Conservation (phyloP, 768 basidiomycete species). For the Inosperma sp. region DNA sequence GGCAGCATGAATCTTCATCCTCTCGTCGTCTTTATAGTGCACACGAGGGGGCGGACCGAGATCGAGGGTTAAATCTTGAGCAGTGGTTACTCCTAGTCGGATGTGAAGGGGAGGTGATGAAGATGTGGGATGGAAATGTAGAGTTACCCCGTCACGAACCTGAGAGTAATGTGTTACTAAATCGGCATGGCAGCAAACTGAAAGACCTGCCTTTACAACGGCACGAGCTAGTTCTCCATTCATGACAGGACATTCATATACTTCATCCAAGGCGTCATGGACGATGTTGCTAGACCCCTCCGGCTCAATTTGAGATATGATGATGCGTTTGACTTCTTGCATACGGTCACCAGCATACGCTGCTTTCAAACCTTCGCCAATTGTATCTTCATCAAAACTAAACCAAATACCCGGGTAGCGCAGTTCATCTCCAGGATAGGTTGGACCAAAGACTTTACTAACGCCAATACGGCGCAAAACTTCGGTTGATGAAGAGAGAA, state of each 20-base stretch:
- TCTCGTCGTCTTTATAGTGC: constrained; percentile 85
- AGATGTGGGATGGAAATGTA: constrained; percentile 61
- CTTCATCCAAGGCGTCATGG: constrained; percentile 71
- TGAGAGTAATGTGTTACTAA: constrained; percentile 24
- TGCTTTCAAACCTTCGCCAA: constrained; percentile 52
- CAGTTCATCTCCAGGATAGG: constrained; percentile 71
- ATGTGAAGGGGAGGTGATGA: constrained; percentile 48
- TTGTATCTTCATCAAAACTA: constrained; percentile 71
- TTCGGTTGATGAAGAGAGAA: constrained; percentile 59
- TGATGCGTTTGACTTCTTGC: constrained; percentile 73
- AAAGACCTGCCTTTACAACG: constrained; percentile 55
- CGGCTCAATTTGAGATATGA: constrained; percentile 64
- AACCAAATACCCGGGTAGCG: constrained; percentile 83
- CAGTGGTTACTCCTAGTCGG: constrained; percentile 68
- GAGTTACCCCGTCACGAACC: constrained; percentile 69
- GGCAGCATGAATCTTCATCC: constrained; percentile 78
- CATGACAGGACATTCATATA: constrained; percentile 61
- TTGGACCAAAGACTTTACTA: constrained; percentile 74
- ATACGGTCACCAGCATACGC: constrained; percentile 54
- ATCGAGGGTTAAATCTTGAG: constrained; percentile 75
- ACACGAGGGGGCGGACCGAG: constrained; percentile 73
- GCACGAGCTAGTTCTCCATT: constrained; percentile 64
- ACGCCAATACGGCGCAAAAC: constrained; percentile 61
- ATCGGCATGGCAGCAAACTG: neutral
- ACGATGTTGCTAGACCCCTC: constrained; percentile 41